Conservation (phyloP, 2,329 filamentous ascomycete species). For the Aspergillus vadensis region DNA sequence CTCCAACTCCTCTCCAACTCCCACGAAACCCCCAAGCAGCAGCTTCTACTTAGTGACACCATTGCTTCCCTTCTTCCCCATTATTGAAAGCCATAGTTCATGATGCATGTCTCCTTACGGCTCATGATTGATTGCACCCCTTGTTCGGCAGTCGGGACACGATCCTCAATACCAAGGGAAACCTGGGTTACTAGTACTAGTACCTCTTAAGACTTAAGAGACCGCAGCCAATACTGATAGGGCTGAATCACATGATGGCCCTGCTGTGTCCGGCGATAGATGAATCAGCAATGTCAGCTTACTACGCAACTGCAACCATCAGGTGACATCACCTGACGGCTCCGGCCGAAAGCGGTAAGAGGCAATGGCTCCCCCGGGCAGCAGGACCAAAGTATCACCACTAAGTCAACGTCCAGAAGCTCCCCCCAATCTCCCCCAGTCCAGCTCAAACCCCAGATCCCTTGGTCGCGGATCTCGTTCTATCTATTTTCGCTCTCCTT, state of each 20-base stretch:
- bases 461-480: neutral
- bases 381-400: neutral
- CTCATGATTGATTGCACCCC: too few species aligned
- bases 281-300: conserved; percentile 6
- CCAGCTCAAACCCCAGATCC: neutral
- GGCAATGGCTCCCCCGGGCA: conserved; percentile 1
- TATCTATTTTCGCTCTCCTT: neutral
- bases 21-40: neutral
- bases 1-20: neutral
- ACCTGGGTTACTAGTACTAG: neutral
- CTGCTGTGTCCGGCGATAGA: neutral
- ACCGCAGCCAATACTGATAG: conserved; percentile 7
- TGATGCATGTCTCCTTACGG: too few species aligned
- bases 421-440: neutral
- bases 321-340: conserved; percentile 17
- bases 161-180: neutral
- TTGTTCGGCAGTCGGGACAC: neutral
- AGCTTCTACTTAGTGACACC: neutral
- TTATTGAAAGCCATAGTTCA: too few species aligned
- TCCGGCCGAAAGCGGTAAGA: conserved; percentile 13
- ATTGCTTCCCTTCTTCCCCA: too few species aligned
- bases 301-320: neutral
- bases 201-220: too few species aligned
- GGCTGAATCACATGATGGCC: conserved; percentile 20
- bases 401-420: neutral